These are phyloP conservation scores for Amoebophrya sp. DNA, from an alignment of 169 alveolate species.

Conservation along the genomic window DNA sequence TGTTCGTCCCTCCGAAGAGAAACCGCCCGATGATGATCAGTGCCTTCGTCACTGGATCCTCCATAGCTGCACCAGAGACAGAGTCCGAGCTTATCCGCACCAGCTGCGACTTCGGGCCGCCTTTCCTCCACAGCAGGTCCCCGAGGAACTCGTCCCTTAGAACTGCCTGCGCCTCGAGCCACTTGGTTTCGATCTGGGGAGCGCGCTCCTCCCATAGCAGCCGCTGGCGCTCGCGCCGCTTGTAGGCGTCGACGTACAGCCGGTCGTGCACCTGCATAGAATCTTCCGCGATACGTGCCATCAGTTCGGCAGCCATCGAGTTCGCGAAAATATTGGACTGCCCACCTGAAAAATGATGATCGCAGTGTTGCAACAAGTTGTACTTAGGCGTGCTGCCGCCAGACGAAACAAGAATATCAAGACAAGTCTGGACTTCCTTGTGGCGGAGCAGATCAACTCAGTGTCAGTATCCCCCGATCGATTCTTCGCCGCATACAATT, in stretches of 20 bases:
- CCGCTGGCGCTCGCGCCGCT: neutral
- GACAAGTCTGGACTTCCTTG: no score
- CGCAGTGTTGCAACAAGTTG: no score
- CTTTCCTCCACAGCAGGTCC: neutral
- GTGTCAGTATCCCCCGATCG: no score
- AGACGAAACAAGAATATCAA: no score
- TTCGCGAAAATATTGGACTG: no score
- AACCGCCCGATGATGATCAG: neutral
- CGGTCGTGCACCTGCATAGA: neutral
- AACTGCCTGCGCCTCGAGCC: neutral
- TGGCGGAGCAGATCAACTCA: no score
- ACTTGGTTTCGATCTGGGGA: neutral
- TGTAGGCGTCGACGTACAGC: neutral
- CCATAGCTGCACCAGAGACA: neutral
- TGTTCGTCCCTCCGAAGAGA: neutral
- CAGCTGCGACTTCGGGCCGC: neutral
- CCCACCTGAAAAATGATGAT: no score
- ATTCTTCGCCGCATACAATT: no score
- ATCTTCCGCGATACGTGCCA: neutral
- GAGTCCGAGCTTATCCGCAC: neutral
- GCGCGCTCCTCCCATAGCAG: neutral
- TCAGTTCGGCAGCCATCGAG: neutral
- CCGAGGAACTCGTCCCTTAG: neutral
- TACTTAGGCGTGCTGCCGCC: no score
- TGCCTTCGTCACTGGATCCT: neutral